These are phyloP conservation scores for Lichtheimia ornata DNA, from an alignment of 371 early-diverging fungal genomes.

Conservation along the genomic window DNA sequence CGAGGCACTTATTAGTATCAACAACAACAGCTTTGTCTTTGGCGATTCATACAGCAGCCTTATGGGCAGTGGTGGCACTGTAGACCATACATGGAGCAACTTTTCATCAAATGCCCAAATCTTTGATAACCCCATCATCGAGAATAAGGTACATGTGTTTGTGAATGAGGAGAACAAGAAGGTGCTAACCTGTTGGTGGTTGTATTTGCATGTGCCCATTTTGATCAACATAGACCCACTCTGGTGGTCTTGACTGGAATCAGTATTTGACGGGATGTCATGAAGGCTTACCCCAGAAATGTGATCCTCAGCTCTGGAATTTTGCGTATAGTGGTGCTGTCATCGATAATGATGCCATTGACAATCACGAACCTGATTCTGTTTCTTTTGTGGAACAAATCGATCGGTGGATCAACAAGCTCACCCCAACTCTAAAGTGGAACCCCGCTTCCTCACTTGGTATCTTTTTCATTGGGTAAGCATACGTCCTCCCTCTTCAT, in stretches of 20 bases:
- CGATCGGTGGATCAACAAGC: neutral
- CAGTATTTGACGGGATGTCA: slow-evolving; percentile 6
- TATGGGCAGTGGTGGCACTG: no score
- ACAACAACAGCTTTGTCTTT: no score
- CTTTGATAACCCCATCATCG: no score
- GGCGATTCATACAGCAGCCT: no score
- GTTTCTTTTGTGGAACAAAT: slow-evolving; percentile 1
- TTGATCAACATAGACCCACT: neutral
- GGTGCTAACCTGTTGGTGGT: no score
- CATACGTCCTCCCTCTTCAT: neutral
- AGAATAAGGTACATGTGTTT: no score
- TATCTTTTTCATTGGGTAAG: slow-evolving; percentile 4
- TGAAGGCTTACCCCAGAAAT: neutral
- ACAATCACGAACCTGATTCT: neutral
- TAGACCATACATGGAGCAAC: no score
- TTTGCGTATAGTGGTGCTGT: slow-evolving; percentile 4
- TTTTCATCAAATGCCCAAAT: no score
- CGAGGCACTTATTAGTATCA: no score
- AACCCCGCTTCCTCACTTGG: neutral
- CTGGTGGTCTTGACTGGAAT: slow-evolving; percentile 7
- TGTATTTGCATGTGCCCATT: no score
- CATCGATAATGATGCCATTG: slow-evolving; percentile 8
- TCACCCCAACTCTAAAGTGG: neutral
- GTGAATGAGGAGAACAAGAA: no score
- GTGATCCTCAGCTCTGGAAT: slow-evolving; percentile 2